phyloP scores from a whole-genome alignment of 257 asterid genomes.

The Gardenia jasminoides region DNA sequence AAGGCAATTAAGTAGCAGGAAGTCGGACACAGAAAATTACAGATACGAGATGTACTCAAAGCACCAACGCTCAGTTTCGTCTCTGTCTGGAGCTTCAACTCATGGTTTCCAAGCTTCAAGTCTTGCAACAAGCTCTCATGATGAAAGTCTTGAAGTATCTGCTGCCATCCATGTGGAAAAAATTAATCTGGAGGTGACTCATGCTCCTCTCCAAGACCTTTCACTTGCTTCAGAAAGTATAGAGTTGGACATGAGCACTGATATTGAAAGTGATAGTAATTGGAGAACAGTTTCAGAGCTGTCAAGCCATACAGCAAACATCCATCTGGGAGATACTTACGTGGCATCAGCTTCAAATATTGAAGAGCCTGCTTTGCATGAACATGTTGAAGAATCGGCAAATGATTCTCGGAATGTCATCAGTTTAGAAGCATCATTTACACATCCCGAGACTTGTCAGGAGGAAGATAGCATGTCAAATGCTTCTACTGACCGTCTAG shows the following conservation, averaged over 20 bases:
- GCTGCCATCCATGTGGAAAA: slow-evolving; percentile 38
- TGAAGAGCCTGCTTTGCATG: slow-evolving; percentile 46
- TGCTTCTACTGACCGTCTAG: slow-evolving; percentile 35
- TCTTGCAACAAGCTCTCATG: slow-evolving; percentile 47
- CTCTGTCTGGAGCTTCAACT: slow-evolving; percentile 71
- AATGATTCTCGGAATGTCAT: slow-evolving; percentile 27
- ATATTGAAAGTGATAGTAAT: slow-evolving; percentile 42
- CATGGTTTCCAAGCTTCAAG: slow-evolving; percentile 51
- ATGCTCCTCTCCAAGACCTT: slow-evolving; percentile 36
- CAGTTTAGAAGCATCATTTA: slow-evolving; percentile 34
- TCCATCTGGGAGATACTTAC: slow-evolving; percentile 34
- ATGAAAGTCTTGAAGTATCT: slow-evolving; percentile 43
- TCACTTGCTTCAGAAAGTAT: slow-evolving; percentile 42
- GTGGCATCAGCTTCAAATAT: slow-evolving; percentile 30
- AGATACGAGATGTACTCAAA: slow-evolving; percentile 48
- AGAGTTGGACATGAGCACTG: slow-evolving; percentile 48
- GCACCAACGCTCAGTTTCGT: slow-evolving; percentile 71
- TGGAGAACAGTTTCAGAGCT: slow-evolving; percentile 39
- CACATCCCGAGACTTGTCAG: slow-evolving; percentile 32
- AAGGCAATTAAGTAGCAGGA: slow-evolving; percentile 67
- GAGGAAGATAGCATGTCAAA: slow-evolving; percentile 41
- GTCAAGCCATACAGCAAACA: slow-evolving; percentile 32
- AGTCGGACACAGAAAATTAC: slow-evolving; percentile 61
- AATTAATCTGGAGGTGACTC: slow-evolving; percentile 29
- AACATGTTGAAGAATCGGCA: slow-evolving; percentile 32